These are phyloP conservation scores for Alternaria metachromatica DNA, from an alignment of 2,329 filamentous ascomycete genomes.

Conservation along the genomic window DNA sequence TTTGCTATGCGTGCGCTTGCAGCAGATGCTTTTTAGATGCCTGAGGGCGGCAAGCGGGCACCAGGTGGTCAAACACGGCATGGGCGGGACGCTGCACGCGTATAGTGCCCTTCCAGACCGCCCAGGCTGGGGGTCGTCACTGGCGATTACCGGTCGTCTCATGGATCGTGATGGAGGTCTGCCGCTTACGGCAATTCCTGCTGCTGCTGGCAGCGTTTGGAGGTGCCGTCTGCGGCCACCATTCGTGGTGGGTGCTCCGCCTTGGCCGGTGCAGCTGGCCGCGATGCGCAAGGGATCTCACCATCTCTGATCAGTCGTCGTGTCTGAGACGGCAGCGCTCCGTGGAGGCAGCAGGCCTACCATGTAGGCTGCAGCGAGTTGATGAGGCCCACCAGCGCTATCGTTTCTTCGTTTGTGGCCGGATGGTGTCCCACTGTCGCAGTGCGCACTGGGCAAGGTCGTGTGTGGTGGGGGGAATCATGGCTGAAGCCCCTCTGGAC, in stretches of 20 bases:
- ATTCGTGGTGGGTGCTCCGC: constrained; percentile 27
- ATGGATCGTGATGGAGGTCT: constrained; percentile 1
- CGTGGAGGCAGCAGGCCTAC: constrained; percentile 6
- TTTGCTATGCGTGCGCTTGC: constrained; percentile 21
- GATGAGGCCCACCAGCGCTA: constrained; percentile 31
- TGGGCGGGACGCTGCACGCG: constrained; percentile 34
- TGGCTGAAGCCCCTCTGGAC: constrained; percentile 18
- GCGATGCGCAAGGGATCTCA: constrained; percentile 28
- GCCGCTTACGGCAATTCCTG: constrained; percentile 33
- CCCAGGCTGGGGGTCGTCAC: constrained; percentile 23
- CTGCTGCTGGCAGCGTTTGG: constrained; percentile 20
- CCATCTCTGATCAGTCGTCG: constrained; percentile 7
- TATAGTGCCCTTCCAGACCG: constrained; percentile 37
- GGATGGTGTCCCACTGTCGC: constrained; percentile 22
- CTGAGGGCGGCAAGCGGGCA: constrained; percentile 10
- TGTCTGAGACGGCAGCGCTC: constrained; percentile 12
- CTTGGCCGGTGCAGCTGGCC: constrained; percentile 36
- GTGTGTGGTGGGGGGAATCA: constrained; percentile 11
- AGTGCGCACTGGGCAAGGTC: constrained; percentile 7
- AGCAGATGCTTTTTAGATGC: constrained; percentile 23
- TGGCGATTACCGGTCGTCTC: constrained; percentile 13
- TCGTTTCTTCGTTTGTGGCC: constrained; percentile 29
- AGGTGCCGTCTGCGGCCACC: constrained; percentile 21
- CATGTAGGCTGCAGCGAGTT: constrained; percentile 24
- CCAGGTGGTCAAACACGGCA: constrained; percentile 37